Percentiles rank a stretch among this genome's conserved stretches.
phyloP scores from a whole-genome alignment of 768 basidiomycete genomes.

The Boletus rubescentipes region DNA sequence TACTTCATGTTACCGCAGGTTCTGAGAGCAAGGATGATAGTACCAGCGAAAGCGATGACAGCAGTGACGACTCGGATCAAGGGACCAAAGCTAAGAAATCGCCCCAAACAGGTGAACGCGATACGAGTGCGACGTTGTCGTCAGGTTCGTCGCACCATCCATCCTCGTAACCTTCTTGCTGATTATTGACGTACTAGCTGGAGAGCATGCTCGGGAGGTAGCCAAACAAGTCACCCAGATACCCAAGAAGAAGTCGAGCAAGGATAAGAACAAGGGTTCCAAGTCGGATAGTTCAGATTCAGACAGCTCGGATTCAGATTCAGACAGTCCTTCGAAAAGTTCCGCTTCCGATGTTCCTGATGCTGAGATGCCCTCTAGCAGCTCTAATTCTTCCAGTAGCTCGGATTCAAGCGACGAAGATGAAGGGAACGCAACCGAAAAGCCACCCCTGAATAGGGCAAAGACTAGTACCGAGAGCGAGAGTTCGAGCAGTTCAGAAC shows the following conservation, averaged over 20 bases:
- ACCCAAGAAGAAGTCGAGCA: constrained; percentile 2
- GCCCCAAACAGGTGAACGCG: constrained; percentile 26
- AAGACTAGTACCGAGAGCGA: background rate
- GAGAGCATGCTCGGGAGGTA: constrained; percentile 3
- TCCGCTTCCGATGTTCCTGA: constrained; percentile 16
- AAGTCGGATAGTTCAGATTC: constrained; percentile 16
- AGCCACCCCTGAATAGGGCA: background rate
- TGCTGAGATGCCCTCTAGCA: constrained; percentile 14
- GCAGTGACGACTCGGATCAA: constrained; percentile 2
- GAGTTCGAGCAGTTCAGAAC: constrained; percentile 9
- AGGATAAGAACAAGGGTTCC: background rate
- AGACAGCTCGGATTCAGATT: constrained; percentile 16
- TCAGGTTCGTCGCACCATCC: constrained; percentile 27
- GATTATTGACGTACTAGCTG: constrained; percentile 9
- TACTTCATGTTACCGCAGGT: constrained; percentile 8
- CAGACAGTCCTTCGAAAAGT: constrained; percentile 13
- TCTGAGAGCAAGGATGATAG: constrained; percentile 13
- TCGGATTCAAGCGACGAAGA: constrained; percentile 19
- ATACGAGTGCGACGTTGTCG: constrained; percentile 42
- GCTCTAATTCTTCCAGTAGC: constrained; percentile 8
- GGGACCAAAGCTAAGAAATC: background rate
- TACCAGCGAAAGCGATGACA: constrained; percentile 14
- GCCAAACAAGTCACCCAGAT: background rate
- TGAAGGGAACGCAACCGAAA: background rate
- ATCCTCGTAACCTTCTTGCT: background rate